phyloP scores from a whole-genome alignment of 108 stramenopile genomes.

The Mediolabrus comicus region DNA sequence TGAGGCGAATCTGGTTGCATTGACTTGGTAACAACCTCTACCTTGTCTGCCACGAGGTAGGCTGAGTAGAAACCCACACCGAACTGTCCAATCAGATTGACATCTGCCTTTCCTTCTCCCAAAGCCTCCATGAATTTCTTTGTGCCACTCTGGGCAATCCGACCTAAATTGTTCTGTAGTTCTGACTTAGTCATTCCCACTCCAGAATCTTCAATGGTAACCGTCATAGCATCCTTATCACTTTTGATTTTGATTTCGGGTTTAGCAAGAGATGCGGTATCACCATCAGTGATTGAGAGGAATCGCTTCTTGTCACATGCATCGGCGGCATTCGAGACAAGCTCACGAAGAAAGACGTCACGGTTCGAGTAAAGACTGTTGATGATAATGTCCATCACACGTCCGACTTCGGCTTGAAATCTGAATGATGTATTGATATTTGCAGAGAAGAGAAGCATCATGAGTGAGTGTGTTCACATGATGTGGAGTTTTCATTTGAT shows the following conservation, averaged over 20 bases:
- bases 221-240: conserved; percentile 67
- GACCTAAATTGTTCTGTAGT: conserved; percentile 93
- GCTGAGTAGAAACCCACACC: conserved; percentile 99
- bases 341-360: conserved; percentile 81
- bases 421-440: conserved; percentile 31
- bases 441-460: neutral
- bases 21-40: conserved; percentile 90
- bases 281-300: conserved; percentile 68
- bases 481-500: conserved; percentile 12
- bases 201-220: conserved; percentile 95
- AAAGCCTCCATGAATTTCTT: conserved; percentile 86
- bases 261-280: conserved; percentile 15
- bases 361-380: conserved; percentile 94
- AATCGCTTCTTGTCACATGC: conserved; percentile 99
- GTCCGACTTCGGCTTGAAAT: conserved; percentile 91
- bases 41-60: conserved; percentile 94
- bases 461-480: neutral
- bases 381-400: conserved; percentile 99
- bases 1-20: conserved; percentile 68
- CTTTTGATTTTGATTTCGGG: conserved; percentile 81
- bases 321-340: conserved; percentile 92
- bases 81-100: conserved; percentile 97
- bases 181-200: conserved; percentile 96
- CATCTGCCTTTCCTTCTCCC: conserved; percentile 80
- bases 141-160: conserved; percentile 93